These are phyloP conservation scores for Starmerella geochares DNA, from an alignment of 805 yeast genomes.

Conservation along the genomic window DNA sequence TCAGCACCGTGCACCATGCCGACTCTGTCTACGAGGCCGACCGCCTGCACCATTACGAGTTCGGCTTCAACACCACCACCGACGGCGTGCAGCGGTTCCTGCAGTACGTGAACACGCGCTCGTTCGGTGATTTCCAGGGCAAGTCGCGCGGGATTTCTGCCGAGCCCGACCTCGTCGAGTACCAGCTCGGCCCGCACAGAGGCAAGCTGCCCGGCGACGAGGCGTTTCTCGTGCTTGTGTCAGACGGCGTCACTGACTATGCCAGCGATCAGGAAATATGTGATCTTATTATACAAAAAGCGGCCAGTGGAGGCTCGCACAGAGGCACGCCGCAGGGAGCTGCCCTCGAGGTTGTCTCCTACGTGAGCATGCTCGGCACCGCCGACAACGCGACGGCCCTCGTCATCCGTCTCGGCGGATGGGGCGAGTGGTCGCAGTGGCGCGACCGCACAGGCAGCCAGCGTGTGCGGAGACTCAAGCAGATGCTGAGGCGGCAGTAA, in stretches of 20 bases:
- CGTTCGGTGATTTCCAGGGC: conserved; percentile 80
- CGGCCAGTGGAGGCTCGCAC: conserved; percentile 44
- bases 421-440: conserved; percentile 84
- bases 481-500: conserved; percentile 13
- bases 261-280: conserved; percentile 84
- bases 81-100: conserved; percentile 86
- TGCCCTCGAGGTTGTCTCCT: conserved; percentile 74
- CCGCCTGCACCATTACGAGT: conserved; percentile 54
- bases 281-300: conserved; percentile 67
- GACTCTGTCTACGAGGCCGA: conserved; percentile 66
- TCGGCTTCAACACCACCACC: conserved; percentile 67
- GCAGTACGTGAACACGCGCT: conserved; percentile 78
- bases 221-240: conserved; percentile 66
- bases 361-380: conserved; percentile 77
- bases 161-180: conserved; percentile 66
- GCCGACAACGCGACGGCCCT: conserved; percentile 94
- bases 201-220: conserved; percentile 65
- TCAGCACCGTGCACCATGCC: conserved; percentile 81
- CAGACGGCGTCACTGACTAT: conserved; percentile 79
- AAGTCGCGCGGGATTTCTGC: conserved; percentile 80
- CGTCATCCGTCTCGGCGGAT: conserved; percentile 68
- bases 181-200: conserved; percentile 18
- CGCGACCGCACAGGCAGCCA: conserved; percentile 71
- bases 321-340: conserved; percentile 75
- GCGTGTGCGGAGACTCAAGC: conserved; percentile 41